These are phyloP conservation scores for Vitis rotundifolia DNA, from an alignment of 164 flowering plant genomes.

Conservation along the genomic window DNA sequence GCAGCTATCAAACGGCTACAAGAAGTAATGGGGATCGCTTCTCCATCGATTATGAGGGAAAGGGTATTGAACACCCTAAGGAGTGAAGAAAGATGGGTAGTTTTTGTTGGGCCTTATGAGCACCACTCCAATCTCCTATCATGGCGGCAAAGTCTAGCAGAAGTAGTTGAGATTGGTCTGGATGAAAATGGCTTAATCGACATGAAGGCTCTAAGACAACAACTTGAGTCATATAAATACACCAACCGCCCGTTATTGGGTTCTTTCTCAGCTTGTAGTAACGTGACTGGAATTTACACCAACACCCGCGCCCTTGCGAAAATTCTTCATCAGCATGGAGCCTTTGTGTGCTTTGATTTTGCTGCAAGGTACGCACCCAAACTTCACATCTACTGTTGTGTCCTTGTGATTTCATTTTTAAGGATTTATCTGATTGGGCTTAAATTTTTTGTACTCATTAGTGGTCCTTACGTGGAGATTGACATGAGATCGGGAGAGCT, in stretches of 20 bases:
- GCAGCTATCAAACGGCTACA: conserved; percentile 66
- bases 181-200: conserved; percentile 54
- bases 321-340: conserved; percentile 66
- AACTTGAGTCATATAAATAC: conserved; percentile 30
- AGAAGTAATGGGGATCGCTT: conserved; percentile 59
- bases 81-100: conserved; percentile 62
- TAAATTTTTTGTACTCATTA: not conserved
- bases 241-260: conserved; percentile 60
- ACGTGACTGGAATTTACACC: conserved; percentile 62
- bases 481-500: conserved; percentile 69
- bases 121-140: conserved; percentile 73
- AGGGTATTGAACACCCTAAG: conserved; percentile 29
- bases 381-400: too few relatives aligned
- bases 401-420: too few relatives aligned
- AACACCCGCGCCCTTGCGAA: conserved; percentile 56
- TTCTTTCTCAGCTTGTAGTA: conserved; percentile 86
- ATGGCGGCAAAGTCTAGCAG: conserved; percentile 65
- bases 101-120: conserved; percentile 65
- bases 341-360: conserved; percentile 79
- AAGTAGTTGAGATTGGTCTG: conserved; percentile 58
- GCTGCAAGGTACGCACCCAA: conserved; percentile 48
- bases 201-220: conserved; percentile 35
- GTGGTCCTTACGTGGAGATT: conserved; percentile 44
- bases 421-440: not conserved
- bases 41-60: conserved; percentile 46